Conservation (phyloP, 345 rosid genomes). For the Eucalyptus cloeziana region DNA sequence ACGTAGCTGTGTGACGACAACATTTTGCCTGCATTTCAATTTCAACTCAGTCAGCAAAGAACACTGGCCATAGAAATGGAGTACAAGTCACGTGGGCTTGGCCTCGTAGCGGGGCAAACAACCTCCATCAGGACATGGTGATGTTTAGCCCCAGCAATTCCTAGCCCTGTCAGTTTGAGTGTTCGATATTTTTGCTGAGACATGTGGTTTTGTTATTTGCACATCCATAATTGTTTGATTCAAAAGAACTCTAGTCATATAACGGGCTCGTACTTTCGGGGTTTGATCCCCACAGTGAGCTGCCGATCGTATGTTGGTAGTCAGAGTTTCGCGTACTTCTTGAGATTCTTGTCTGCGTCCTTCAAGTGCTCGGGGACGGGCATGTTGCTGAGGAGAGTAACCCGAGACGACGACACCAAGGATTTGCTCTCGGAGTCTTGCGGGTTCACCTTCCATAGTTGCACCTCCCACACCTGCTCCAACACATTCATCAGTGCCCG, state of each 20-base stretch:
- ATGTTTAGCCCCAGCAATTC: not conserved
- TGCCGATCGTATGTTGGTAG: not conserved
- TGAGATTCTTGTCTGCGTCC: constrained; percentile 33
- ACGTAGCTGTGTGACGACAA: not conserved
- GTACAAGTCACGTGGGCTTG: not conserved
- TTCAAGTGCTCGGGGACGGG: constrained; percentile 54
- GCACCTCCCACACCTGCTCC: constrained; percentile 80
- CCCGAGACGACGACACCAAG: constrained; percentile 52
- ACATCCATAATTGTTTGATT: not conserved
- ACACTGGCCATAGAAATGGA: not conserved
- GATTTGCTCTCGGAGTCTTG: constrained; percentile 18
- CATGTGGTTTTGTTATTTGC: not conserved
- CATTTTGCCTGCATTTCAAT: not conserved
- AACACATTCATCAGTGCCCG: not conserved
- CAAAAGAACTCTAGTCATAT: not conserved
- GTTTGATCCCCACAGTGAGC: not conserved
- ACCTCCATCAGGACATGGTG: not conserved
- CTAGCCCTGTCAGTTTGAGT: not conserved
- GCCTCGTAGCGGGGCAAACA: not conserved
- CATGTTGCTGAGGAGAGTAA: constrained; percentile 60
- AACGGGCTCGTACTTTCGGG: not conserved
- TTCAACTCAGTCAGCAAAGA: not conserved
- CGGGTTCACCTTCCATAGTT: constrained; percentile 42
- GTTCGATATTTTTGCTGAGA: not conserved
- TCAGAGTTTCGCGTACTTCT: constrained; percentile 47